A percentile compares a stretch with the other conserved stretches of the same genome.
These are phyloP conservation scores for Xylariaceae sp. DNA, from an alignment of 2,329 filamentous ascomycete species.

Conservation along the genomic window DNA sequence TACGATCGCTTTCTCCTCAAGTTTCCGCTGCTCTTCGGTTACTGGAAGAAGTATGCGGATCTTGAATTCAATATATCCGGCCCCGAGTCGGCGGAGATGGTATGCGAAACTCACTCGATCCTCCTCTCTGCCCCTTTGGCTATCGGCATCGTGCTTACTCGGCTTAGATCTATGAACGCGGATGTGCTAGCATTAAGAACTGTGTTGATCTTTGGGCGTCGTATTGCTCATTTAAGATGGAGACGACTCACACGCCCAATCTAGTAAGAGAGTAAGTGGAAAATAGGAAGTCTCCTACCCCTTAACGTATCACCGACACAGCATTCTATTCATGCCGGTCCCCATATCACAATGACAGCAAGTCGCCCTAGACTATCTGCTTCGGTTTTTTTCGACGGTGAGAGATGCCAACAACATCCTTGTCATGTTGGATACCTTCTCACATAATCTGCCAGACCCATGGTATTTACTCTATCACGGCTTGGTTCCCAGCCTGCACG, in stretches of 20 bases:
- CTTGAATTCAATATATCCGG: conserved; percentile 95
- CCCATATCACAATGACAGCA: conserved; percentile 22
- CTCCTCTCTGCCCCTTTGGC: conserved; percentile 8
- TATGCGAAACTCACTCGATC: conserved; percentile 31
- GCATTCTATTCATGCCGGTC: conserved; percentile 29
- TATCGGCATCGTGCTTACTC: no score
- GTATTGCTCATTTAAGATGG: conserved; percentile 96
- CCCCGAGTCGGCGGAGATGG: conserved; percentile 95
- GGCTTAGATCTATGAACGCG: conserved; percentile 82
- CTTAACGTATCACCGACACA: conserved; percentile 50
- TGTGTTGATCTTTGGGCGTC: conserved; percentile 97
- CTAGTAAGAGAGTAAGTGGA: conserved; percentile 99
- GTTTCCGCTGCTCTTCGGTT: conserved; percentile 92
- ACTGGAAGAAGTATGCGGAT: conserved; percentile 99
- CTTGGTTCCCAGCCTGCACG: conserved; percentile 34
- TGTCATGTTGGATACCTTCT: conserved; percentile 55
- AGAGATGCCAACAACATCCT: conserved; percentile 62
- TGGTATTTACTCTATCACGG: conserved; percentile 40
- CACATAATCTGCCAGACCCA: conserved; percentile 59
- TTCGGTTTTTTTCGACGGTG: conserved; percentile 54
- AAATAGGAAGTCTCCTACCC: conserved; percentile 60
- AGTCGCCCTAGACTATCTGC: conserved; percentile 33
- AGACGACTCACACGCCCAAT: conserved; percentile 90
- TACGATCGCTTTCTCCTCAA: conserved; percentile 93
- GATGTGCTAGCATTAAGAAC: conserved; percentile 84